Evolutionary conservation across 805 yeast species (phyloP).

Genomic region (Schizosaccharomyces octosporus): DNA sequence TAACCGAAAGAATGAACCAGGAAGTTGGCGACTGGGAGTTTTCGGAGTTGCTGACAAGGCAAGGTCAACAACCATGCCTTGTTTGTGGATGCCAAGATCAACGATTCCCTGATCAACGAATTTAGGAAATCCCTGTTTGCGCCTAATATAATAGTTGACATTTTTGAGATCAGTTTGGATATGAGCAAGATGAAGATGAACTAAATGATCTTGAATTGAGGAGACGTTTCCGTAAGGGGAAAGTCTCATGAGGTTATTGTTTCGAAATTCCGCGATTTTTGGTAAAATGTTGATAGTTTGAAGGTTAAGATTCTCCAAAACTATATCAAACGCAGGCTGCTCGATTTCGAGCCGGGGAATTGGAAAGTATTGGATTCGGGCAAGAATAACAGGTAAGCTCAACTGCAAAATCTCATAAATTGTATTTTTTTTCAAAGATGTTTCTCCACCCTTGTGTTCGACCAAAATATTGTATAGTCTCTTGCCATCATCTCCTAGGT

Average conservation of each 20-base stretch:
- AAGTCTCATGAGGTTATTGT: not conserved
- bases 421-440: not conserved
- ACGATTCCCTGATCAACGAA: not conserved
- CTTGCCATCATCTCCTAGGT: not conserved
- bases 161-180: not conserved
- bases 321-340: not conserved
- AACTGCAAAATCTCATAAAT: not conserved
- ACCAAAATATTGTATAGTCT: not conserved
- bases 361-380: not conserved
- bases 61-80: not conserved
- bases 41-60: not conserved
- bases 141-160: not conserved
- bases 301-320: slow-evolving; percentile 1
- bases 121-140: not conserved
- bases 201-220: not conserved
- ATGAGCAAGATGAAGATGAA: not conserved
- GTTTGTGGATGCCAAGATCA: not conserved
- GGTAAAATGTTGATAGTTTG: not conserved
- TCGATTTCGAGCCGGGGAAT: not conserved
- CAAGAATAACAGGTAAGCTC: not conserved
- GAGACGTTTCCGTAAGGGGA: not conserved
- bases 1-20: slow-evolving; percentile 5
- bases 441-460: not conserved
- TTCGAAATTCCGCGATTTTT: not conserved
- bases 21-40: not conserved